Conservation (phyloP, 192 early-diverging fungal species). For the Radiomyces spectabilis region DNA sequence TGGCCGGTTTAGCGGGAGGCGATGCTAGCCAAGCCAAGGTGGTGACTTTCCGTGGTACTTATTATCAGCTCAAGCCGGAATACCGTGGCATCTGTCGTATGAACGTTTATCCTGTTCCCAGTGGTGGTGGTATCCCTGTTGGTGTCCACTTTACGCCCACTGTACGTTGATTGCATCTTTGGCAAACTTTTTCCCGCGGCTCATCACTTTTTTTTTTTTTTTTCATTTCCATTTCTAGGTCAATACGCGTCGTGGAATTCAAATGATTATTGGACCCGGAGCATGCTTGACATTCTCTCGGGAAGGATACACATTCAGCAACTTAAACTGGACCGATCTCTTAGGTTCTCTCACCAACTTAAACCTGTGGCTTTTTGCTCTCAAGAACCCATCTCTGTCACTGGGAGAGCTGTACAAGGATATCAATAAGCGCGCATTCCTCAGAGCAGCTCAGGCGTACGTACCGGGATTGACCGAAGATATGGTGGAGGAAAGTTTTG, state of each 20-base stretch:
- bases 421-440: slow-evolving; percentile 16
- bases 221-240: background rate
- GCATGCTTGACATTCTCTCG: slow-evolving; percentile 25
- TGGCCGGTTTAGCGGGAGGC: slow-evolving; percentile 20
- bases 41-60: slow-evolving; percentile 24
- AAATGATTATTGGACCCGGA: slow-evolving; percentile 27
- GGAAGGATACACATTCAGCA: slow-evolving; percentile 23
- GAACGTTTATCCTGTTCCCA: slow-evolving; percentile 31
- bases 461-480: slow-evolving; percentile 15
- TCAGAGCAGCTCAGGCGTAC: slow-evolving; percentile 17
- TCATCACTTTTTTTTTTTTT: background rate
- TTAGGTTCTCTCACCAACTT: slow-evolving; percentile 7
- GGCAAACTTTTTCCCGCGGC: too few species aligned
- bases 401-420: slow-evolving; percentile 24
- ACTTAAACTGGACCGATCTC: slow-evolving; percentile 14
- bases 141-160: slow-evolving; percentile 28
- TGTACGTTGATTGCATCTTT: background rate
- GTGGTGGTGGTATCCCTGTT: slow-evolving; percentile 25
- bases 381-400: slow-evolving; percentile 19
- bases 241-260: slow-evolving; percentile 19
- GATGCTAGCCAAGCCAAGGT: slow-evolving; percentile 3
- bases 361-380: slow-evolving; percentile 18
- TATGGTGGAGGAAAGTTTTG: slow-evolving; percentile 27
- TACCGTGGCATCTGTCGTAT: slow-evolving; percentile 19
- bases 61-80: slow-evolving; percentile 27